Conservation (phyloP, 139 green algal genomes). For the Picochlorum sp. region DNA sequence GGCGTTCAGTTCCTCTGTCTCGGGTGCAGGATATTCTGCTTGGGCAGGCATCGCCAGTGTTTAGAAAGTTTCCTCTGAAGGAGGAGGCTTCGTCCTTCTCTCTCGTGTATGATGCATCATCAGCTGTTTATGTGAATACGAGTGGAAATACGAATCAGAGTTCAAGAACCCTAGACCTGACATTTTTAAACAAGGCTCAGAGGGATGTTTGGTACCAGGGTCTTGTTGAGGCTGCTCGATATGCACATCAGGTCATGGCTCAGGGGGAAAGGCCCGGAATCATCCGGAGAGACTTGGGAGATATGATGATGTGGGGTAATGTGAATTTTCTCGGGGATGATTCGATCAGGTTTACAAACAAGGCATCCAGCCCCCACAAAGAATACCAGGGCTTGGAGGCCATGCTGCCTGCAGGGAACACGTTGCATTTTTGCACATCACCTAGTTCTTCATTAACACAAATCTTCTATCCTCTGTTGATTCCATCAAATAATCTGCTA, state of each 20-base stretch:
- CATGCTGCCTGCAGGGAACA: background rate
- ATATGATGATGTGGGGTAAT: constrained; percentile 9
- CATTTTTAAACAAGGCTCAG: constrained; percentile 22
- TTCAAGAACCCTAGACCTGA: constrained; percentile 58
- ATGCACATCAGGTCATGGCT: background rate
- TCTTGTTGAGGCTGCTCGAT: background rate
- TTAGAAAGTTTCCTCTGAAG: constrained; percentile 43
- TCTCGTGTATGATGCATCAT: constrained; percentile 50
- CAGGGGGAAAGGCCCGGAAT: no score
- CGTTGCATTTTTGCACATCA: background rate
- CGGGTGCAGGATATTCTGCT: constrained; percentile 30
- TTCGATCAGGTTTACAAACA: background rate
- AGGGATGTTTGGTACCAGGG: background rate
- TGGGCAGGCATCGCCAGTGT: constrained; percentile 58
- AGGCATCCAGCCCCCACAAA: constrained; percentile 23
- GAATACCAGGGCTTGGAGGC: constrained; percentile 42
- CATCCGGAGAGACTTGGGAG: background rate
- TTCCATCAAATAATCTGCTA: background rate
- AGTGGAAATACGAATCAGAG: no score
- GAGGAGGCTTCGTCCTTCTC: constrained; percentile 49
- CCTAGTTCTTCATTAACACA: background rate
- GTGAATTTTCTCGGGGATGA: background rate
- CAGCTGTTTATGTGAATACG: no score
- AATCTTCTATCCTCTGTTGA: background rate
- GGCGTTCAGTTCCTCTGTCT: constrained; percentile 19